Evolutionary conservation across 192 early-diverging fungal genomes (phyloP).

Genomic region (Linnemannia exigua): DNA sequence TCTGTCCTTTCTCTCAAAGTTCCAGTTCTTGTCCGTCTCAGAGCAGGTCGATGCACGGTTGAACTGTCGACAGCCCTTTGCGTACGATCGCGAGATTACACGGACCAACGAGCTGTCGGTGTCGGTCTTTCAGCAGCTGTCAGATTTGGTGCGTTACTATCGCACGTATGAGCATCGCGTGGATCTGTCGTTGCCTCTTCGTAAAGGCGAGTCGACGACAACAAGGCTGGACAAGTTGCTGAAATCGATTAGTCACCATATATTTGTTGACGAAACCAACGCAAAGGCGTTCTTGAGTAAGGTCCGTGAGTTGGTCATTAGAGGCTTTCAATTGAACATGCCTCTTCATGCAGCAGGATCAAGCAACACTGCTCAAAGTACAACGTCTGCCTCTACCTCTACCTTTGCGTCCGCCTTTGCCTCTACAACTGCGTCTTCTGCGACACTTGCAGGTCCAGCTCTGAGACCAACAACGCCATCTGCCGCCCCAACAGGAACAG

Average conservation of each 20-base stretch:
- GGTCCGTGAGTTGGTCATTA: slow-evolving; percentile 57
- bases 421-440: background rate
- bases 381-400: background rate
- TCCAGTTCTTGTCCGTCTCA: slow-evolving; percentile 73
- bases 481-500: background rate
- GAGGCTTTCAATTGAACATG: slow-evolving; percentile 36
- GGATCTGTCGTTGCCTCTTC: slow-evolving; percentile 68
- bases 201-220: slow-evolving; percentile 59
- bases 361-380: background rate
- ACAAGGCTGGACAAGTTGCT: slow-evolving; percentile 77
- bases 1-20: slow-evolving; percentile 67
- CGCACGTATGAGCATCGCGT: slow-evolving; percentile 71
- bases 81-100: slow-evolving; percentile 64
- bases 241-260: slow-evolving; percentile 67
- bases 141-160: slow-evolving; percentile 72
- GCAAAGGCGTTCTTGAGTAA: slow-evolving; percentile 56
- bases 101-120: slow-evolving; percentile 59
- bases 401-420: background rate
- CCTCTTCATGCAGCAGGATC: background rate
- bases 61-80: slow-evolving; percentile 72
- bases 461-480: background rate
- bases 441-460: background rate
- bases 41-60: slow-evolving; percentile 61
- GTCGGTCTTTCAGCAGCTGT: slow-evolving; percentile 68
- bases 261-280: slow-evolving; percentile 51